Base-by-base conservation (phyloP, 2,329 filamentous ascomycete genomes). In the Bertia moriformis region DNA sequence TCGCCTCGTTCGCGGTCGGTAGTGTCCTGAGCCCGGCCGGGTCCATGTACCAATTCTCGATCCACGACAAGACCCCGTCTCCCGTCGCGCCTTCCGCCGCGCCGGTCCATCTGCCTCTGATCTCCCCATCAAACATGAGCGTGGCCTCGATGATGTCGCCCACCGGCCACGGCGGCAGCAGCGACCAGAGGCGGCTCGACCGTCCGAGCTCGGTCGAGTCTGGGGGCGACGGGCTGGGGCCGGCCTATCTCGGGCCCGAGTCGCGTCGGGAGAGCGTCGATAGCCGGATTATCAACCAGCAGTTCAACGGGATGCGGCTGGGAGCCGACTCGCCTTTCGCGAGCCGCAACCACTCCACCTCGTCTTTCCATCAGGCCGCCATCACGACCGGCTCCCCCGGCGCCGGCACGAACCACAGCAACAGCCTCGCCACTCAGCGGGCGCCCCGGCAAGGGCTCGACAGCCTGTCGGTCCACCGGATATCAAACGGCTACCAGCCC, bases 201-300 rank as follows among this genome's bases (percentile, higher is more conserved):
- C 7, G 22, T 35, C 54, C 61, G 37, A 60, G 50, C 38, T 59
- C 52, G 27, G 54, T 57, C 42, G 57, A 63, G 36, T 53, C 52
- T 15, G 32, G 18, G 40, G 40, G 38, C 36, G 18, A 51, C 61
- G 19, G 54, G 57, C 19, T 55, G 10, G n/a, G 12, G 14, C n/a
- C 18, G 19, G 18, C 14, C n/a, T 14, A 24, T 15, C 7, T 58
- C 37, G 55, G 60, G 18, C 51, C 60, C 2, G 67, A 78, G 38
- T 75, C 78, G 37, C 71, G 81, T 42, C 73, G 83, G 39, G 83
- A 85, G 58, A 88, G 83, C 49, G 79, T 88, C 3, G 83, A 88
- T 56, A 86, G 82, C 56, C 72, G 82, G 44, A n/a, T n/a, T n/a
- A 78, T 88, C 54, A 83, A 84, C 50, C 73, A 77, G 46, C 71